phyloP scores from a whole-genome alignment of 306 rosid genomes.

The Quercus cerris region DNA sequence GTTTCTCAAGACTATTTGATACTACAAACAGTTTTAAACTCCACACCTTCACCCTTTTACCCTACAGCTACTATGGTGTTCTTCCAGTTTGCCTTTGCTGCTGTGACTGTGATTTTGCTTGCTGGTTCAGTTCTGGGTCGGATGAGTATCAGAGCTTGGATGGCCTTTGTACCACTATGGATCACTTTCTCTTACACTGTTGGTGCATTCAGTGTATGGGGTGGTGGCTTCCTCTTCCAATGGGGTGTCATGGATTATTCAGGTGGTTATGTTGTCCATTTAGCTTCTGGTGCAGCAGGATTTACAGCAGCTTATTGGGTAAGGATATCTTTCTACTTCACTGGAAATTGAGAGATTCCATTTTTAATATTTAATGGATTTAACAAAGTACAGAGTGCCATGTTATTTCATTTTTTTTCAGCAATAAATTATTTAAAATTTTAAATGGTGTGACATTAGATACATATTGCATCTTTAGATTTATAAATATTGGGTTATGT shows the following conservation, averaged over 20 bases:
- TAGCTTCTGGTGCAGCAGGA: conserved; percentile 43
- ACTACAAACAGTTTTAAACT: conserved; percentile 9
- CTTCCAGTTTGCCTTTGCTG: conserved; percentile 40
- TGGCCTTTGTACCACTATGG: conserved; percentile 42
- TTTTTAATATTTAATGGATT: no score
- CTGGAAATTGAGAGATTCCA: no score
- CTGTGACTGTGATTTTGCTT: conserved; percentile 18
- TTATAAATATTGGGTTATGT: no score
- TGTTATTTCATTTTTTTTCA: no score
- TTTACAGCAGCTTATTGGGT: conserved; percentile 23
- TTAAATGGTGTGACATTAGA: no score
- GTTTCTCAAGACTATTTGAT: conserved; percentile 30
- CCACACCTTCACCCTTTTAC: not conserved
- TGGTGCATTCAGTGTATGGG: conserved; percentile 41
- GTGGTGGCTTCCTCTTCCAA: conserved; percentile 47
- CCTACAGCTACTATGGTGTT: conserved; percentile 40
- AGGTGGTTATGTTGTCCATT: conserved; percentile 43
- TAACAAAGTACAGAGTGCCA: no score
- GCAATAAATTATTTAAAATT: no score
- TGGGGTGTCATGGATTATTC: conserved; percentile 50
- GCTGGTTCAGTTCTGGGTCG: conserved; percentile 38
- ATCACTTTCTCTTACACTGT: conserved; percentile 38
- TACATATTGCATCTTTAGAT: no score
- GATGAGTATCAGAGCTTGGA: conserved; percentile 46
- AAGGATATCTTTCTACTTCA: not conserved